Evolutionary conservation across 2,329 filamentous ascomycete species (phyloP).

Genomic region (Pleomassaria siparia): DNA sequence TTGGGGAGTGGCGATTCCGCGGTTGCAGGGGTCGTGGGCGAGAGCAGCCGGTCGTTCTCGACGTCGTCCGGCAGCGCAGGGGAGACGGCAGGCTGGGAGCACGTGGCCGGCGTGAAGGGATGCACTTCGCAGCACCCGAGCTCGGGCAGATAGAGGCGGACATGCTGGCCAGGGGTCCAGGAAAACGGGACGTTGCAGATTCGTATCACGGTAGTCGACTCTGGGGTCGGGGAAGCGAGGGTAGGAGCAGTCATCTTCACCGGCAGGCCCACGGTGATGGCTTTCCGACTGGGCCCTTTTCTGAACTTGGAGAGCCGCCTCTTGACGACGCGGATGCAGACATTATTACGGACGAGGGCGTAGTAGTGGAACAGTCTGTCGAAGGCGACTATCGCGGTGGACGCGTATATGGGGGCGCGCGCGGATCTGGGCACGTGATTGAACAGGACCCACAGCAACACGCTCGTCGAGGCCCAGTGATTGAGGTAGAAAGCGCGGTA

Average conservation of each 20-base stretch:
- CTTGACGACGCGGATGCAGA: conserved; percentile 16
- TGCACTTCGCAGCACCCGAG: conserved; percentile 28
- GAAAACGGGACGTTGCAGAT: conserved; percentile 24
- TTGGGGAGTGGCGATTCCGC: conserved; percentile 7
- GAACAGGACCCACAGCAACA: conserved; percentile 21
- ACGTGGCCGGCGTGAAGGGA: conserved; percentile 35
- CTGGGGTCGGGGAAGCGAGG: neutral
- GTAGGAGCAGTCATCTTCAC: conserved; percentile 24
- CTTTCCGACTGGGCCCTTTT: conserved; percentile 10
- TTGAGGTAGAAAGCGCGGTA: conserved; percentile 30
- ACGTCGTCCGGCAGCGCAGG: conserved; percentile 6
- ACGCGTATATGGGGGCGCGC: conserved; percentile 20
- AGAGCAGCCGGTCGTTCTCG: conserved; percentile 13
- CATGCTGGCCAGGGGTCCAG: conserved; percentile 34
- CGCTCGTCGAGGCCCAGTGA: conserved; percentile 25
- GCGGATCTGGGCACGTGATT: conserved; percentile 30
- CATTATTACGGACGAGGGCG: conserved; percentile 21
- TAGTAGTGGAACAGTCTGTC: conserved; percentile 16
- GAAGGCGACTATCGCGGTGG: conserved; percentile 15
- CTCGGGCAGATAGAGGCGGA: conserved; percentile 28
- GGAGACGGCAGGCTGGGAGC: conserved; percentile 11
- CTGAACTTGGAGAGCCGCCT: conserved; percentile 11
- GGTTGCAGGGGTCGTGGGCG: neutral
- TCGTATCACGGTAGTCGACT: conserved; percentile 22
- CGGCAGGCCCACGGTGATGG: conserved; percentile 21